A percentile compares a stretch with the other conserved stretches of the same genome.
Conservation (phyloP, 495 filamentous ascomycete genomes). For the Penicillium mononematosum region DNA sequence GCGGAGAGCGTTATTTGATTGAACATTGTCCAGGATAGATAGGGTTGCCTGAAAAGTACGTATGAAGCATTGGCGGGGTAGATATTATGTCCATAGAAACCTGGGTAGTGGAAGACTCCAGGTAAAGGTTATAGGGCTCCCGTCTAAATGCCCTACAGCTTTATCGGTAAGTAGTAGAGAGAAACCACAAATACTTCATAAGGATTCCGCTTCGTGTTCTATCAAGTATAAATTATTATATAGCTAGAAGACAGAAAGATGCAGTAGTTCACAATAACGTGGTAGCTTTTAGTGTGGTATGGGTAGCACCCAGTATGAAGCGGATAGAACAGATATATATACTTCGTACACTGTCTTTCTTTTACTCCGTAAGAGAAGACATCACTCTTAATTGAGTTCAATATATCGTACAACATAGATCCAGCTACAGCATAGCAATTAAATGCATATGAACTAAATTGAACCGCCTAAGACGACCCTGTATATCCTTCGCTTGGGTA, state of each 20-base stretch:
- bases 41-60: not conserved
- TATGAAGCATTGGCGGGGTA: not conserved
- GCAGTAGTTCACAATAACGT: not conserved
- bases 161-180: not conserved
- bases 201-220: not conserved
- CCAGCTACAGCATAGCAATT: conserved; percentile 2
- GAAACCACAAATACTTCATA: not conserved
- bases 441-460: too few species aligned
- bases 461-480: too few species aligned
- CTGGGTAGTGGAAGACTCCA: not conserved
- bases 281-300: not conserved
- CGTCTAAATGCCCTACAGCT: not conserved
- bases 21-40: not conserved
- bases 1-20: conserved; percentile 7
- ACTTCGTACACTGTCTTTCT: not conserved
- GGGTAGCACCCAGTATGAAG: not conserved
- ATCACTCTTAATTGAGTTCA: conserved; percentile 1
- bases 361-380: not conserved
- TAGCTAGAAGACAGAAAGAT: not conserved
- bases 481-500: not conserved
- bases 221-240: not conserved
- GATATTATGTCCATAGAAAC: not conserved
- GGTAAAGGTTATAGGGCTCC: not conserved
- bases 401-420: not conserved
- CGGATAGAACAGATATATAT: too few species aligned